phyloP scores from a whole-genome alignment of 768 basidiomycete species.

The Boletellus emodensis region DNA sequence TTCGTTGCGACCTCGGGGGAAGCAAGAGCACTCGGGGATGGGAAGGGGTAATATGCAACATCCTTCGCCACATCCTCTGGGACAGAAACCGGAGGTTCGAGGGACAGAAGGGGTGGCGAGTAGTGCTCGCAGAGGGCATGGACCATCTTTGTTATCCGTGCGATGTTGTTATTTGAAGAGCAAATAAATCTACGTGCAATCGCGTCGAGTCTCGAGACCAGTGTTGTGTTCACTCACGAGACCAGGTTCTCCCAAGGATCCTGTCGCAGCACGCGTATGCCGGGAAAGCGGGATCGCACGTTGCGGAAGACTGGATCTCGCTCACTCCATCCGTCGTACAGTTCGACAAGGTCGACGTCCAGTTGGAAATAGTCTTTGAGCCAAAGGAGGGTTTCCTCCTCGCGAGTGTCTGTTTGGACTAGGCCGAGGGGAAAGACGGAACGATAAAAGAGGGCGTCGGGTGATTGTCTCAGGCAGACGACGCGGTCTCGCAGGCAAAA shows the following conservation, averaged over 20 bases:
- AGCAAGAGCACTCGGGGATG: slow-evolving; percentile 66
- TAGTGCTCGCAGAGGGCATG: slow-evolving; percentile 75
- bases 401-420: slow-evolving; percentile 33
- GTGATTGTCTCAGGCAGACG: slow-evolving; percentile 74
- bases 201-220: slow-evolving; percentile 7
- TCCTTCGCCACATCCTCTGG: slow-evolving; percentile 33
- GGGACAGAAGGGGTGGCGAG: slow-evolving; percentile 62
- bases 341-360: slow-evolving; percentile 58
- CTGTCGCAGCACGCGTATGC: slow-evolving; percentile 85
- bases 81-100: slow-evolving; percentile 30
- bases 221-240: slow-evolving; percentile 56
- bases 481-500: slow-evolving; percentile 79
- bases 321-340: slow-evolving; percentile 75
- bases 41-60: slow-evolving; percentile 74
- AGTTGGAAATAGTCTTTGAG: slow-evolving; percentile 89
- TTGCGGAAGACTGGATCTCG: slow-evolving; percentile 73
- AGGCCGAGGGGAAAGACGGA: slow-evolving; percentile 54
- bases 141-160: slow-evolving; percentile 92
- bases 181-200: slow-evolving; percentile 78
- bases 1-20: slow-evolving; percentile 51
- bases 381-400: slow-evolving; percentile 70
- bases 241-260: slow-evolving; percentile 96
- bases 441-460: slow-evolving; percentile 64
- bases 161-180: slow-evolving; percentile 95
- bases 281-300: slow-evolving; percentile 61